These are phyloP conservation scores for Colletotrichum cordylinicola DNA, from an alignment of 2,329 filamentous ascomycete species.

Conservation along the genomic window DNA sequence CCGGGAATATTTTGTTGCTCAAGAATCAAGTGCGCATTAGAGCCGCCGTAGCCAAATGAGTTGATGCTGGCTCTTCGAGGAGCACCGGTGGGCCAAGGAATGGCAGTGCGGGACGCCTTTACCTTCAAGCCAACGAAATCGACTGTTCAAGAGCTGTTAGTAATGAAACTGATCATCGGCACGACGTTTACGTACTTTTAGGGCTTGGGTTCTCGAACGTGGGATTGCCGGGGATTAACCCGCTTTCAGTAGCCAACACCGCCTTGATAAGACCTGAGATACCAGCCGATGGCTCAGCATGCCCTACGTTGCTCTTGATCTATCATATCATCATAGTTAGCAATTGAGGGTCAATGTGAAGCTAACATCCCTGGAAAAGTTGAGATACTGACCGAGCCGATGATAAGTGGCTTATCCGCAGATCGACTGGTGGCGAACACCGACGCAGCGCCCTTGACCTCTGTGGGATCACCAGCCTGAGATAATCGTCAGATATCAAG, in stretches of 20 bases:
- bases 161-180: neutral
- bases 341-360: neutral
- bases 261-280: constrained; percentile 34
- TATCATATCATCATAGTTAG: neutral
- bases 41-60: constrained; percentile 40
- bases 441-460: constrained; percentile 32
- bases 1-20: neutral
- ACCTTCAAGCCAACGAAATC: neutral
- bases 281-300: constrained; percentile 33
- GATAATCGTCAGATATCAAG: neutral
- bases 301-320: constrained; percentile 38
- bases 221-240: constrained; percentile 29
- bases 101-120: neutral
- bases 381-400: constrained; percentile 27
- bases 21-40: constrained; percentile 36
- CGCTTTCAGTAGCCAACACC: constrained; percentile 29
- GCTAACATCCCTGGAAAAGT: too few species aligned
- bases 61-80: constrained; percentile 34
- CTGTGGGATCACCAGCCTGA: constrained; percentile 39
- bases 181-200: constrained; percentile 25
- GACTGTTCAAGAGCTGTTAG: neutral
- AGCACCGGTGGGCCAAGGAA: neutral
- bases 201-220: constrained; percentile 40
- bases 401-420: constrained; percentile 24
- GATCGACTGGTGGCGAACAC: constrained; percentile 26